Evolutionary conservation across 2,329 filamentous ascomycete species (phyloP).

Genomic region (Atkinsonella texensis): DNA sequence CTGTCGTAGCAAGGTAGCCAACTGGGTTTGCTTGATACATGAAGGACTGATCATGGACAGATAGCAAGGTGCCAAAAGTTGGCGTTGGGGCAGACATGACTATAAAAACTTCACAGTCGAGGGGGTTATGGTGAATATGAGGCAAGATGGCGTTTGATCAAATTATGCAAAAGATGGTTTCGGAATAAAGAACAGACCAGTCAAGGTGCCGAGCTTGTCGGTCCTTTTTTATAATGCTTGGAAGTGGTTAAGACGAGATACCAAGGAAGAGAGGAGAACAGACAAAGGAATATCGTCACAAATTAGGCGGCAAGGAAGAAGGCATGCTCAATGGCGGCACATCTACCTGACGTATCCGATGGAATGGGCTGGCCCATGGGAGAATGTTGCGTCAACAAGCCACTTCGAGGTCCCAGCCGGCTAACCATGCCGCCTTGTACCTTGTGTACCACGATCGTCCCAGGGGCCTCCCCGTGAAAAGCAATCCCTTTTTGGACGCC

Average conservation of each 20-base stretch:
- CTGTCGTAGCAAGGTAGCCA: not conserved
- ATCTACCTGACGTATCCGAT: not conserved
- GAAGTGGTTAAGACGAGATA: not conserved
- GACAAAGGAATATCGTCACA: not conserved
- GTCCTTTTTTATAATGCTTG: not conserved
- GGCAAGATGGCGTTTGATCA: not conserved
- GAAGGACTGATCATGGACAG: not conserved
- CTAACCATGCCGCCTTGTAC: constrained; percentile 3
- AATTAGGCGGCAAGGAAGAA: not conserved
- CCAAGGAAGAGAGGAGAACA: not conserved
- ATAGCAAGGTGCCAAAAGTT: not conserved
- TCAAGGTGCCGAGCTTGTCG: not conserved
- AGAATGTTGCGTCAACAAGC: constrained; percentile 2
- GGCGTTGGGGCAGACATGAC: constrained; percentile 3
- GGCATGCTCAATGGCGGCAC: not conserved
- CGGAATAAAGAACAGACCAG: not conserved
- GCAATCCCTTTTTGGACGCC: not conserved
- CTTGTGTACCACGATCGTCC: constrained; percentile 7
- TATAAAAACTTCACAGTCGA: not conserved
- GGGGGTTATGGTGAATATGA: not conserved
- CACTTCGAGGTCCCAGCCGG: constrained; percentile 1
- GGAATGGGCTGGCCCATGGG: not conserved
- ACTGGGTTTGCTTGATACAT: constrained; percentile 2
- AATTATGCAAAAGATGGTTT: constrained; percentile 2
- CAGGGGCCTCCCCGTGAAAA: not conserved